Evolutionary conservation across 768 basidiomycete genomes (phyloP).

Genomic region (Glaciozyma martinii): DNA sequence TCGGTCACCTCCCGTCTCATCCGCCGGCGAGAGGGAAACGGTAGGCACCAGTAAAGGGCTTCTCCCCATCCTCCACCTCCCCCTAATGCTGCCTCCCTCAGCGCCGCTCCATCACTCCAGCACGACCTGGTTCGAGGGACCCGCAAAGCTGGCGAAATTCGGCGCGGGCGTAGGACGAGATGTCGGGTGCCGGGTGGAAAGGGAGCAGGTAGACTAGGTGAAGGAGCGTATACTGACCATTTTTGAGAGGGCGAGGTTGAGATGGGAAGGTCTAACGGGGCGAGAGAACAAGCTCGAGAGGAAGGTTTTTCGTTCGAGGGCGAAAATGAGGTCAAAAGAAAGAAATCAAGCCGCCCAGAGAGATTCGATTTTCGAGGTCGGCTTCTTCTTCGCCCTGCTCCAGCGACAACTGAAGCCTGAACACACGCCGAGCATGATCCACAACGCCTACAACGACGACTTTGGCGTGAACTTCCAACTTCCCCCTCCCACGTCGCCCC

Average conservation of each 20-base stretch:
- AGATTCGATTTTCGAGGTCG: too few species aligned
- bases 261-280: too few species aligned
- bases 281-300: too few species aligned
- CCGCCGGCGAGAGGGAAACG: constrained; percentile 2
- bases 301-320: too few species aligned
- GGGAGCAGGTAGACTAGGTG: not conserved
- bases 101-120: not conserved
- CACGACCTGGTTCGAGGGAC: not conserved
- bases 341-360: too few species aligned
- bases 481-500: not conserved
- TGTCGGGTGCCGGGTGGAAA: not conserved
- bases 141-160: not conserved
- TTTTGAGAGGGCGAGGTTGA: not conserved
- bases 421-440: too few species aligned
- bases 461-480: not conserved
- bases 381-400: too few species aligned
- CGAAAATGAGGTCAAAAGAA: too few species aligned
- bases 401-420: too few species aligned
- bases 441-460: too few species aligned
- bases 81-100: not conserved
- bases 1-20: not conserved
- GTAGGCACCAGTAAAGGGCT: not conserved
- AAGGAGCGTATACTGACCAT: not conserved
- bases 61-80: not conserved
- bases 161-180: not conserved